phyloP scores from a whole-genome alignment of 768 basidiomycete species.

The Rhodotorula graminis region DNA sequence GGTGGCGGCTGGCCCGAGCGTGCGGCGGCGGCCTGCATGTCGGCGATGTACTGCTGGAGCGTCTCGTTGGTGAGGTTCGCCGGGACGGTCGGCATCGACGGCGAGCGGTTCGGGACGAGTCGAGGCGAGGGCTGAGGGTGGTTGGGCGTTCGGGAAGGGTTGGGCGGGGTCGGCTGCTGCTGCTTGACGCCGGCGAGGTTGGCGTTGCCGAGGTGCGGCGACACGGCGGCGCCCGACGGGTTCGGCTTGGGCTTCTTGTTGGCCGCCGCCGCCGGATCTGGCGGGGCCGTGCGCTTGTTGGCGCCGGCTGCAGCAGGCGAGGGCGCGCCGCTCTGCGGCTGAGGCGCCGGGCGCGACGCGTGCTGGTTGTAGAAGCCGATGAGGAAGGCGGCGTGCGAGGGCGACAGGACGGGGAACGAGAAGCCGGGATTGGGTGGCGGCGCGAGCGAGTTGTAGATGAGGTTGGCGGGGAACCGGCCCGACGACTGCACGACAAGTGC shows the following conservation, averaged over 20 bases:
- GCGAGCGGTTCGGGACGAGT: background rate
- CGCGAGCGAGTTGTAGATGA: conserved; percentile 27
- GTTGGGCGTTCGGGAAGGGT: background rate
- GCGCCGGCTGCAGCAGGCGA: background rate
- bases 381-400: conserved; percentile 34
- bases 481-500: conserved; percentile 5
- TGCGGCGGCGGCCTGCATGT: conserved; percentile 14
- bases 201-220: background rate
- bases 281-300: conserved; percentile 12
- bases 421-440: conserved; percentile 1
- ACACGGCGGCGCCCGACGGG: background rate
- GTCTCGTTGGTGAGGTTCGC: conserved; percentile 16
- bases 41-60: conserved; percentile 23
- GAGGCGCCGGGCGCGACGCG: background rate
- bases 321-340: background rate
- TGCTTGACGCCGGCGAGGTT: background rate
- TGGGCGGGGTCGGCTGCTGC: conserved; percentile 8
- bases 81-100: conserved; percentile 8
- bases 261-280: background rate
- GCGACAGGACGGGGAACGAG: conserved; percentile 17
- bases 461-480: conserved; percentile 27
- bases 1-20: conserved; percentile 21
- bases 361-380: conserved; percentile 36
- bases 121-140: background rate
- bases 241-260: conserved; percentile 33